Percentiles rank a stretch among this genome's conserved stretches.
These are phyloP conservation scores for Fusarium paranaense DNA, from an alignment of 2,329 filamentous ascomycete species.

Conservation along the genomic window DNA sequence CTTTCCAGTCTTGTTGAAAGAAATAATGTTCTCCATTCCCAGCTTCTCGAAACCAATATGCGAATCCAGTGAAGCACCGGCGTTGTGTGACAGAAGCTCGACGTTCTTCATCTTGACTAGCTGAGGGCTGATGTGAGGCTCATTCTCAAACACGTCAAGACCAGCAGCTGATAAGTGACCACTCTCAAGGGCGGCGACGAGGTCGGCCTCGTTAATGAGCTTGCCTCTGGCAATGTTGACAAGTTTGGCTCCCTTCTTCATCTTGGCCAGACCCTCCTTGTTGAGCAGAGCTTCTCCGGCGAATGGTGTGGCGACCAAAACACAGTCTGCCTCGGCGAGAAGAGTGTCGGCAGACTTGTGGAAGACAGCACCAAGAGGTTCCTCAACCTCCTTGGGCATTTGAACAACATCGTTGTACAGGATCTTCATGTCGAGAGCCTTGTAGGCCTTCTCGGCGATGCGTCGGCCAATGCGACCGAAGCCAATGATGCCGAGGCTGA, in stretches of 20 bases:
- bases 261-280: conserved; percentile 71
- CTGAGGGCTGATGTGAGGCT: conserved; percentile 60
- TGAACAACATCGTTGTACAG: conserved; percentile 42
- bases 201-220: conserved; percentile 77
- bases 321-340: conserved; percentile 41
- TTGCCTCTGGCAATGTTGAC: conserved; percentile 79
- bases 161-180: conserved; percentile 73
- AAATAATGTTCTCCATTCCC: conserved; percentile 43
- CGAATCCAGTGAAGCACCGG: conserved; percentile 40
- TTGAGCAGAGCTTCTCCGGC: conserved; percentile 44
- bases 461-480: conserved; percentile 42
- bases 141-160: conserved; percentile 78
- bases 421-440: conserved; percentile 45
- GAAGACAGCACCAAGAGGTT: conserved; percentile 27
- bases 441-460: conserved; percentile 44
- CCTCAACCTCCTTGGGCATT: conserved; percentile 33
- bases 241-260: conserved; percentile 77
- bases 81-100: conserved; percentile 42
- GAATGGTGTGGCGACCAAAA: conserved; percentile 41
- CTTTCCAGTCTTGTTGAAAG: conserved; percentile 37
- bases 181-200: conserved; percentile 73
- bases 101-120: conserved; percentile 43
- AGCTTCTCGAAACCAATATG: conserved; percentile 42
- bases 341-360: conserved; percentile 38
- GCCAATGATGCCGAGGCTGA: conserved; percentile 42